Evolutionary conservation across 495 filamentous ascomycete species (phyloP).

Genomic region (Penicillium bovifimosum): DNA sequence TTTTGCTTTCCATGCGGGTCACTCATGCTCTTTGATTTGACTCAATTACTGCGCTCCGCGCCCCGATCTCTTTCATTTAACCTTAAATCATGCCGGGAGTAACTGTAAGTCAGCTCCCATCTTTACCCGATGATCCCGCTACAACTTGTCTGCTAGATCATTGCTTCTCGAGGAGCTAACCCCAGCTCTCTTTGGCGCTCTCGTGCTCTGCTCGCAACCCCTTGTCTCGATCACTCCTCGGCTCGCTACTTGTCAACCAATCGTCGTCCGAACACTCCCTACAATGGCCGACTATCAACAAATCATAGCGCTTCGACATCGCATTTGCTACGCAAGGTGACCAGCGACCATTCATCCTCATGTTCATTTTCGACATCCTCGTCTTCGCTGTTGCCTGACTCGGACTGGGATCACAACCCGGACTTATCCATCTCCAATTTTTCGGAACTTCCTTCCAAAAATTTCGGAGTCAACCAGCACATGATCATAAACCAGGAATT

Average conservation of each 20-base stretch:
- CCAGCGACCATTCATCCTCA: slow-evolving; percentile 11
- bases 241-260: slow-evolving; percentile 28
- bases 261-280: slow-evolving; percentile 12
- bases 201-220: slow-evolving; percentile 14
- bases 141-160: slow-evolving; percentile 19
- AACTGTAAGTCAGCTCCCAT: slow-evolving; percentile 26
- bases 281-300: slow-evolving; percentile 18
- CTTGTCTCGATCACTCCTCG: slow-evolving; percentile 18
- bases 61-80: slow-evolving; percentile 24
- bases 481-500: slow-evolving; percentile 92
- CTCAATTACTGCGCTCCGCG: slow-evolving; percentile 21
- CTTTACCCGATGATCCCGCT: slow-evolving; percentile 7
- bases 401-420: slow-evolving; percentile 77
- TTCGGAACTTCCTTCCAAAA: slow-evolving; percentile 76
- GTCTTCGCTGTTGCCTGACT: slow-evolving; percentile 25
- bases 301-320: slow-evolving; percentile 9
- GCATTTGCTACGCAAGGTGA: slow-evolving; percentile 15
- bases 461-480: slow-evolving; percentile 93
- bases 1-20: slow-evolving; percentile 21
- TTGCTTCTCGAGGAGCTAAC: slow-evolving; percentile 17
- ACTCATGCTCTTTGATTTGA: slow-evolving; percentile 17
- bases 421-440: slow-evolving; percentile 71
- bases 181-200: slow-evolving; percentile 23
- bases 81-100: slow-evolving; percentile 30
- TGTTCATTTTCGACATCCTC: slow-evolving; percentile 39